Evolutionary conservation across 1,284 basidiomycete genomes (phyloP).

Genomic region (Leccinum griseonigrum): DNA sequence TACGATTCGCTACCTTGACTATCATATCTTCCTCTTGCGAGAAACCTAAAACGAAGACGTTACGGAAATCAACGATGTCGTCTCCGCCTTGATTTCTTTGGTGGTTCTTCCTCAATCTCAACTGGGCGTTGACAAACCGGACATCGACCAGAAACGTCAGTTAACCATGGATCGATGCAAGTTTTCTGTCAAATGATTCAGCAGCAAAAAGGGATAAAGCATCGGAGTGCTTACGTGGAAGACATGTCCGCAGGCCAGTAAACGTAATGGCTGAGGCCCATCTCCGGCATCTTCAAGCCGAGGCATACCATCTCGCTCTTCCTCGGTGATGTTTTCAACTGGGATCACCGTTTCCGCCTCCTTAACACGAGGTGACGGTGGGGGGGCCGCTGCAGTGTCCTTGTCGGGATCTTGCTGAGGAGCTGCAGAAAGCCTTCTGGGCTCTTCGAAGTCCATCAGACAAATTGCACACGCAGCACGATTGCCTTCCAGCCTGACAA

Average conservation of each 20-base stretch:
- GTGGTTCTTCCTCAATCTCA: slow-evolving; percentile 37
- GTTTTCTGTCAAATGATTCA: slow-evolving; percentile 52
- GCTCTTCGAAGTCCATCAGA: slow-evolving; percentile 78
- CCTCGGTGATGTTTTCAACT: slow-evolving; percentile 41
- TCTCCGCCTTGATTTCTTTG: slow-evolving; percentile 33
- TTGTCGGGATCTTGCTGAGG: slow-evolving; percentile 23
- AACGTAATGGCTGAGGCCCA: slow-evolving; percentile 68
- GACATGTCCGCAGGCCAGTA: slow-evolving; percentile 74
- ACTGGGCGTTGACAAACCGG: slow-evolving; percentile 71
- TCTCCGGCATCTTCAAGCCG: slow-evolving; percentile 67
- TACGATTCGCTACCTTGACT: slow-evolving; percentile 31
- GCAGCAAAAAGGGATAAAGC: slow-evolving; percentile 1
- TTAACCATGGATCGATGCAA: slow-evolving; percentile 77
- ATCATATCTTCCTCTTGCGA: slow-evolving; percentile 22
- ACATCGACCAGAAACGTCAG: slow-evolving; percentile 75
- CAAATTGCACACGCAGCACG: slow-evolving; percentile 81
- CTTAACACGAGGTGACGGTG: slow-evolving; percentile 11
- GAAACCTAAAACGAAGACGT: slow-evolving; percentile 6
- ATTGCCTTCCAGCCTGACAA: slow-evolving; percentile 71
- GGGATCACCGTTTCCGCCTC: slow-evolving; percentile 26
- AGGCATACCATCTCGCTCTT: slow-evolving; percentile 39
- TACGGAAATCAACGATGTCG: slow-evolving; percentile 19
- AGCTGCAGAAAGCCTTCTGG: slow-evolving; percentile 43
- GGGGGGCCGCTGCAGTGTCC: slow-evolving; percentile 8
- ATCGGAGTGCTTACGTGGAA: slow-evolving; percentile 63